Base-by-base conservation (phyloP, 805 yeast genomes). In the Yarrowia sp. region DNA sequence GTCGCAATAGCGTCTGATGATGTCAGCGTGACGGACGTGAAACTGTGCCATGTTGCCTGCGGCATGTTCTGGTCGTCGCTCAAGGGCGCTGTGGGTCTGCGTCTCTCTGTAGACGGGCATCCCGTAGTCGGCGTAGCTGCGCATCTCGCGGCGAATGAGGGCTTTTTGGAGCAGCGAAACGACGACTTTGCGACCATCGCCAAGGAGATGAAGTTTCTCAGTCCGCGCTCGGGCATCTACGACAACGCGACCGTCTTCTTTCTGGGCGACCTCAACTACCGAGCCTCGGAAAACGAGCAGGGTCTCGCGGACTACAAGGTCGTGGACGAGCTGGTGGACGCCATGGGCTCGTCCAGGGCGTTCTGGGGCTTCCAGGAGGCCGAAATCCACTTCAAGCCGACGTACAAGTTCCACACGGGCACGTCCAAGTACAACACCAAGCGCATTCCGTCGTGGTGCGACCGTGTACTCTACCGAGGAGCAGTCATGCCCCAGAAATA, bases 381-480 rank as follows among this genome's bases (percentile, higher is more conserved):
- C 0, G 70, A 74, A n/a, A 79, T 92, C 14, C 67, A 68, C 0
- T 92, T 92, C 71, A 76, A 76, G n/a, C 97, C 96, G 10, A 88
- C 96, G 0, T 92, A 87, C 76, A 92, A 92, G 73, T 88, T 77
- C 70, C 71, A 73, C 56, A 63, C 79, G 1, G 80, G 82, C 31
- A 77, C 84, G 0, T 58, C 65, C 3, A 78, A 79, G n/a, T 88
- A 82, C 71, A 81, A 82, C 64, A 41, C 71, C 1, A 85, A 84
- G 66, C 77, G 97, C 62, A 75, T 76, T 1, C 96, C 97, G 0
- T 86, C 96, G 6, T 92, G 96, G 96, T 91, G 97, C 73, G 98
- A 92, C 71, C 74, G 98, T 60, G 81, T 92, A 6, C 71, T 92
- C 47, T 89, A 76, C 68, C 80, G 64, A 16, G 63, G 65, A 12